Base-by-base conservation (phyloP, 73 alveolate species). In the Tetrahymena malaccensis region DNA sequence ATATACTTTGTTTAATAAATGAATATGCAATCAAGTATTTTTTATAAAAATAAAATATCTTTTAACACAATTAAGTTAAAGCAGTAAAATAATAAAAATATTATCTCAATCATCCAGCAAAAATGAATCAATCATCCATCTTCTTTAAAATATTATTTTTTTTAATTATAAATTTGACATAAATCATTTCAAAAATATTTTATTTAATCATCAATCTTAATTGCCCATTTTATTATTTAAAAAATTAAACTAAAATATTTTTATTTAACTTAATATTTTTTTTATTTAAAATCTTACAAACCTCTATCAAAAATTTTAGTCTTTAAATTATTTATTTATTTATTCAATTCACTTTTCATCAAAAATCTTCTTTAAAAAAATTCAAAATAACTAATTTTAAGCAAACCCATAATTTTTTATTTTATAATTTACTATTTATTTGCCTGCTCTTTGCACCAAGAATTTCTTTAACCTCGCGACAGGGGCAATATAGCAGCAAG, bases 401-500 rank as follows among this genome's bases (percentile, higher is more conserved):
- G 89, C 34, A 70, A 70, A 70, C 89, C 89, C 89, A 70, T 70
- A 70, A 70, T 70, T 70, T 70, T 70, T 70, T 70, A 70, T 27
- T 70, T 70, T 31, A 70, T 70, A 70, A 70, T 70, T 70, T 70
- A 70, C 31, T 70, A 70, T 70, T 70, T 70, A 70, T 70, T 27
- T 27, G 40, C 22, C 37, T 70, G 37, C 37, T n/a, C 89, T 70
- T 70, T 70, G 89, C 89, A 70, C 43, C 37, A 70, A 70, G 89
- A 70, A 70, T 70, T 70, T 70, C 89, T 70, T 70, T 70, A 70
- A 70, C 94, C 94, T 85, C 83, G 94, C 94, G 94, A 25, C 57
- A 85, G 94, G 94, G 94, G 94, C 94, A 85, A 85, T 85, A 43
- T 85, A 38, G 94, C 83, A 43, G 94, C 94, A 85, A 85, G 94